phyloP scores from a whole-genome alignment of 805 yeast genomes.

The Yueomyces sp. region DNA sequence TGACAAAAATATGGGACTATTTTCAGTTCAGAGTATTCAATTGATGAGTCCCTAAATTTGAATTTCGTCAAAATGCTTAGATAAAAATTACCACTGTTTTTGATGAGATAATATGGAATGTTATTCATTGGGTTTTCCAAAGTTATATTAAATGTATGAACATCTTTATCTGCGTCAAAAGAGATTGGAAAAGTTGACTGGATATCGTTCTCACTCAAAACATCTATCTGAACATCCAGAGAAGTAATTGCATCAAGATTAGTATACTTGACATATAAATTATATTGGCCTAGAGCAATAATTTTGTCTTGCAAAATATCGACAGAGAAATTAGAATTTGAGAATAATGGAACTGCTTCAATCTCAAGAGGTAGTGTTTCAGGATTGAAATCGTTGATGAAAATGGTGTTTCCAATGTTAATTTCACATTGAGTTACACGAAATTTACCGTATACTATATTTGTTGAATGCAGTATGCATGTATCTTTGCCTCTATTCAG shows the following conservation, averaged over 20 bases:
- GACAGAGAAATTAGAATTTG: conserved; percentile 8
- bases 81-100: conserved; percentile 8
- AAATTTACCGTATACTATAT: conserved; percentile 15
- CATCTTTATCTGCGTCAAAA: not conserved
- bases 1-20: conserved; percentile 7
- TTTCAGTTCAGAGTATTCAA: conserved; percentile 9
- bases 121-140: not conserved
- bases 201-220: not conserved
- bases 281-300: conserved; percentile 10
- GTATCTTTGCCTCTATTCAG: conserved; percentile 4
- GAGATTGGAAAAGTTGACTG: not conserved
- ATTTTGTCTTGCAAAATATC: conserved; percentile 7
- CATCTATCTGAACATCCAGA: conserved; percentile 2
- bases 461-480: conserved; percentile 7
- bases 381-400: conserved; percentile 13
- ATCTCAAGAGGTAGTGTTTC: conserved; percentile 1
- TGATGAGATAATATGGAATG: conserved; percentile 9
- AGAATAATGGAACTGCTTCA: conserved; percentile 9
- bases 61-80: conserved; percentile 8
- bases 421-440: conserved; percentile 12
- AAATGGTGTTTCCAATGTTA: conserved; percentile 14
- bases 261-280: conserved; percentile 4
- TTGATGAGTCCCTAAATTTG: conserved; percentile 1
- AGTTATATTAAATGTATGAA: not conserved
- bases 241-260: conserved; percentile 5